Base-by-base conservation (phyloP, 768 basidiomycete species). In the Rhodotorula babjevae region DNA sequence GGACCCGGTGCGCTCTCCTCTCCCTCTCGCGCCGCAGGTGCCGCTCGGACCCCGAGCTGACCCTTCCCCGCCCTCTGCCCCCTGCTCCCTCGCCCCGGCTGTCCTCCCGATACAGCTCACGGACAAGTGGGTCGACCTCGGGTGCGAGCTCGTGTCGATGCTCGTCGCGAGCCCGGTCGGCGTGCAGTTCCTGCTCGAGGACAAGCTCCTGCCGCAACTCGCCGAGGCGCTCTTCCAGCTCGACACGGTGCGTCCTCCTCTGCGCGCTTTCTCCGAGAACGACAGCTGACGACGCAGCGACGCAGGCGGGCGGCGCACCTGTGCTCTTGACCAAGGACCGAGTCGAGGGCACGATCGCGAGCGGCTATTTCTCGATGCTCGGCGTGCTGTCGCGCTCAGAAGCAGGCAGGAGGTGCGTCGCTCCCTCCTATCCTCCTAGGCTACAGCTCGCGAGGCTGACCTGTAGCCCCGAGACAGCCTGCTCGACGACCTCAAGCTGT, bases 311-410 rank as follows among this genome's bases (percentile, higher is more conserved):
- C 55, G 77, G 73, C 42, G 69, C 70, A 14, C 76, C 52, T 68
- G 76, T 52, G 74, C 78, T 59, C 73, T 92, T 98, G 77, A 92
- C 93, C 2, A 90, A 90, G 79, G 85, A 87, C 75, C 85, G 92
- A 14, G 85, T 97, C 61, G 84, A 88, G 53, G 88, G 89, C 27
- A 93, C 92, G 0, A 81, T 99, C 77, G 91, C 92, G 0, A 90
- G 87, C 76, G 95, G 93, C 0, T 98, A 98, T 81, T 87, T 99
- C 75, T 93, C 96, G 77, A 93, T 99, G 89, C 85, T 99, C 6
- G 95, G 95, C 15, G 89, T 87, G 2, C 83, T 99, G 59, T 95
- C 91, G 83, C 92, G 89, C 78, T 87, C 88, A 73, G 85, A 87
- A 61, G 92, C 96, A 60, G 96, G 96, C 36, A 86, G 94, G 33